Percentiles rank a stretch among this genome's conserved stretches.
Evolutionary conservation across 1,284 basidiomycete species (phyloP).

Genomic region (Tranzscheliella williamsii): DNA sequence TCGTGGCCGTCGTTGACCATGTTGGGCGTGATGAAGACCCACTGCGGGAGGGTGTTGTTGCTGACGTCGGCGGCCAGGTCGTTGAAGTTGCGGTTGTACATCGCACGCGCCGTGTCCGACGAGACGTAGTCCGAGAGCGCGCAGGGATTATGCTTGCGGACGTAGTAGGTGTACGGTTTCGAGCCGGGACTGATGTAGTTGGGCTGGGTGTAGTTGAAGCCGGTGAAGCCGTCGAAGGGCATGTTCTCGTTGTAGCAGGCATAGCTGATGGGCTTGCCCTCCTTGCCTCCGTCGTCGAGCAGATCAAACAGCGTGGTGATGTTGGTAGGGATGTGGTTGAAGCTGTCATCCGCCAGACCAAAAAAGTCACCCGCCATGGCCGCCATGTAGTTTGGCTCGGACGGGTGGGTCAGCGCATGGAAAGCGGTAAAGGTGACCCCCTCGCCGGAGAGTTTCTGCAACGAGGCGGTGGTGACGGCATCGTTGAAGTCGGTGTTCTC

Average conservation of each 20-base stretch:
- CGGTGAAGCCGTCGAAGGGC: conserved; percentile 66
- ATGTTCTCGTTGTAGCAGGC: conserved; percentile 65
- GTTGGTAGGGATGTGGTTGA: conserved; percentile 61
- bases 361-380: conserved; percentile 68
- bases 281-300: conserved; percentile 66
- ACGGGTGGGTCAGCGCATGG: conserved; percentile 68
- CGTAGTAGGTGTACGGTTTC: conserved; percentile 62
- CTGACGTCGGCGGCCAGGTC: conserved; percentile 64
- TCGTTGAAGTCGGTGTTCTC: conserved; percentile 68
- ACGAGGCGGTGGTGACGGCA: conserved; percentile 61
- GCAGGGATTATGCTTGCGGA: conserved; percentile 64
- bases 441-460: conserved; percentile 65
- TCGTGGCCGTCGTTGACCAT: conserved; percentile 68
- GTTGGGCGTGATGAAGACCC: conserved; percentile 72
- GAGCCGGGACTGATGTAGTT: conserved; percentile 65
- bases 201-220: conserved; percentile 63
- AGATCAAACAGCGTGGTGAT: conserved; percentile 71
- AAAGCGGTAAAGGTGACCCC: conserved; percentile 65
- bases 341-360: conserved; percentile 66
- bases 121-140: conserved; percentile 65
- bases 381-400: conserved; percentile 67
- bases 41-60: conserved; percentile 67
- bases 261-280: conserved; percentile 62
- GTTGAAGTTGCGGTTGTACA: conserved; percentile 69
- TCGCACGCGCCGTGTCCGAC: conserved; percentile 62